Conservation (phyloP, 1,284 basidiomycete species). For the Ganoderma sinense region DNA sequence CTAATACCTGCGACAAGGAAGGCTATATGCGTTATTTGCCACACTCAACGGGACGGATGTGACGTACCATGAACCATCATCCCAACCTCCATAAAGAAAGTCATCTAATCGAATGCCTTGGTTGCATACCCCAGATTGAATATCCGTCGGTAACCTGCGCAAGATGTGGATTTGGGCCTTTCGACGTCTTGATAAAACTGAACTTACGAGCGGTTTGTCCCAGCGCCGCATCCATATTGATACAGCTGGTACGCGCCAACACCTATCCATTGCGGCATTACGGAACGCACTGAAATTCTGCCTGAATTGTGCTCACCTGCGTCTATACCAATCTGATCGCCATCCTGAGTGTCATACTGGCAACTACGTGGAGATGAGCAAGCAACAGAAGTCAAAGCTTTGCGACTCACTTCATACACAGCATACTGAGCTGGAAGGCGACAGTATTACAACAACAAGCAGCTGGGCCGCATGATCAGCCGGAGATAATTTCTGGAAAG, state of each 20-base stretch:
- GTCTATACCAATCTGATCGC: conserved; percentile 7
- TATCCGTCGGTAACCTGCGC: conserved; percentile 2
- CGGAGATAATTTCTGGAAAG: too few relatives aligned
- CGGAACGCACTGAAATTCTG: neutral
- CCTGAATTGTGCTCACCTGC: conserved; percentile 2
- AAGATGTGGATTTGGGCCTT: neutral
- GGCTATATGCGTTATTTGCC: neutral
- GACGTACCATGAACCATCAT: conserved; percentile 17
- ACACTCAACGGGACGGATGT: neutral
- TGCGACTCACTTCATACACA: conserved; percentile 24
- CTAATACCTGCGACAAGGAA: neutral
- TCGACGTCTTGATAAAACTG: too few relatives aligned
- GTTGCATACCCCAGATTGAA: conserved; percentile 18
- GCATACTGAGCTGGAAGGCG: conserved; percentile 24
- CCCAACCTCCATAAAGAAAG: conserved; percentile 19
- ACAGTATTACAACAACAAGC: conserved; percentile 27
- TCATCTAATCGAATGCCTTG: conserved; percentile 13
- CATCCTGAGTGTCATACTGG: conserved; percentile 17
- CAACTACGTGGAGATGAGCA: conserved; percentile 14
- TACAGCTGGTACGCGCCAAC: conserved; percentile 5
- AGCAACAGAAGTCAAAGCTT: neutral
- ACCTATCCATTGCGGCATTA: neutral
- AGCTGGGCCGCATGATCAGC: neutral
- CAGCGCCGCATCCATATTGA: conserved; percentile 11
- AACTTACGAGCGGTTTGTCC: conserved; percentile 6